Base-by-base conservation (phyloP, 805 yeast species). In the Hanseniaspora jakobsenii region DNA sequence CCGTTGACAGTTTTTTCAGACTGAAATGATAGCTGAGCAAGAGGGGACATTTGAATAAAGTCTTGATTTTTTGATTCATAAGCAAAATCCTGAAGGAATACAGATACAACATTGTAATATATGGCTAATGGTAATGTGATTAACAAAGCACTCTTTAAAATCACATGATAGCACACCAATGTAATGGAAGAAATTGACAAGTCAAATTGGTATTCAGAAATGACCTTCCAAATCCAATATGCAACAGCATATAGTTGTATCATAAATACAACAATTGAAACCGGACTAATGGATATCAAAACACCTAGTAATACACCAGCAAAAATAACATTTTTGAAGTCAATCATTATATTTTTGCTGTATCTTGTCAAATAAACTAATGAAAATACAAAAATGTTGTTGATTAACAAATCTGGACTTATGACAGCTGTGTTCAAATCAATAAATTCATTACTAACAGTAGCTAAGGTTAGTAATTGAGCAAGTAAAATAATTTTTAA, bases 1-100 rank as follows among this genome's bases (percentile, higher is more conserved):
- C 61, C 59, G 12, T 56, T 53, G n/a, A 57, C 62, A 47, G 65
- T 51, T 17, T 54, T 54, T 39, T 66, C 63, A 54, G 67, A 66
- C 52, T 70, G 57, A 34, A 82, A 66, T 5, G 77, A 63, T 34
- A 77, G 65, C 60, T 78, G 81, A 67, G 80, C 84, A 47, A 69
- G 67, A 1, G 94, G 74, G 7, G 81, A 65, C 69, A 89, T 65
- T 48, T 68, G 63, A 8, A 75, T 30, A 6, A 38, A 23, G n/a
- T 46, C 48, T 19, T 21, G 72, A 4, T 79, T 71, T 3, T 81
- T 85, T 16, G 70, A 70, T 8, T 84, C 84, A 27, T 63, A 63
- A 48, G 63, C 63, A 36, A 36, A 36, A 8, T 39, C 22, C 4
- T 10, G 9, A 6, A 39, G 5, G 22, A 35, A 56, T 61, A 8